A percentile compares a stretch with the other conserved stretches of the same genome.
Evolutionary conservation across 192 early-diverging fungal species (phyloP).

Genomic region (Entomortierella chlamydospora): DNA sequence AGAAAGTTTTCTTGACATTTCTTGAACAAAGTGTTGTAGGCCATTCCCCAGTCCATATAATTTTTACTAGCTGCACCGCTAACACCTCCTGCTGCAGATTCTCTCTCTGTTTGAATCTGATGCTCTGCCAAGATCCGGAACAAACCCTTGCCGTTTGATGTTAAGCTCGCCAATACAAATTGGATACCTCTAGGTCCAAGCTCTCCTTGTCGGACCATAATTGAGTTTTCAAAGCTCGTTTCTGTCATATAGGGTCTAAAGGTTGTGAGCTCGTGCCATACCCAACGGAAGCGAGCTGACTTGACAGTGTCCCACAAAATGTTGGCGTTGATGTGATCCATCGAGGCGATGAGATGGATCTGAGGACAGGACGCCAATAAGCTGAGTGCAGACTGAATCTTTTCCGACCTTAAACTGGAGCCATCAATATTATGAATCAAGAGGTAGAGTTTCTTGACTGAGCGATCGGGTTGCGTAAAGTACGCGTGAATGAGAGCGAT

Average conservation of each 20-base stretch:
- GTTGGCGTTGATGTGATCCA: conserved; percentile 93
- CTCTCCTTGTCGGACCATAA: conserved; percentile 65
- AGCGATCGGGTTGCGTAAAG: conserved; percentile 65
- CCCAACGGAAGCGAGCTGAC: conserved; percentile 78
- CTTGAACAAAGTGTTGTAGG: conserved; percentile 74
- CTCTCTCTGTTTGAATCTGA: conserved; percentile 69
- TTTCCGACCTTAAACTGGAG: conserved; percentile 72
- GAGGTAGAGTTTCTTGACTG: conserved; percentile 70
- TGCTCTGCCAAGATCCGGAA: conserved; percentile 89
- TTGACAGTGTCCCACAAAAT: conserved; percentile 88
- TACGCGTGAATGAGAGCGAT: conserved; percentile 72
- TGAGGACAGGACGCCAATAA: conserved; percentile 72
- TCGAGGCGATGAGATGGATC: conserved; percentile 84
- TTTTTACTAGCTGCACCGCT: conserved; percentile 21
- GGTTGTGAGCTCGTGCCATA: conserved; percentile 94
- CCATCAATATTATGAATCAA: conserved; percentile 95
- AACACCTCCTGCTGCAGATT: conserved; percentile 5
- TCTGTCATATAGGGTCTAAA: conserved; percentile 85
- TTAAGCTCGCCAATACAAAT: conserved; percentile 85
- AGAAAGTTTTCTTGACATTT: conserved; percentile 85
- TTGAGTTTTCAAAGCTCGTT: conserved; percentile 84
- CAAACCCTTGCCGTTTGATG: conserved; percentile 85
- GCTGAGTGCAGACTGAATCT: conserved; percentile 73
- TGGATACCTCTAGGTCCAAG: conserved; percentile 76
- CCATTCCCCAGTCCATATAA: conserved; percentile 63